Percentiles rank a stretch among this genome's conserved stretches.
Evolutionary conservation across 768 basidiomycete genomes (phyloP).

Genomic region (Naganishia antarctica): DNA sequence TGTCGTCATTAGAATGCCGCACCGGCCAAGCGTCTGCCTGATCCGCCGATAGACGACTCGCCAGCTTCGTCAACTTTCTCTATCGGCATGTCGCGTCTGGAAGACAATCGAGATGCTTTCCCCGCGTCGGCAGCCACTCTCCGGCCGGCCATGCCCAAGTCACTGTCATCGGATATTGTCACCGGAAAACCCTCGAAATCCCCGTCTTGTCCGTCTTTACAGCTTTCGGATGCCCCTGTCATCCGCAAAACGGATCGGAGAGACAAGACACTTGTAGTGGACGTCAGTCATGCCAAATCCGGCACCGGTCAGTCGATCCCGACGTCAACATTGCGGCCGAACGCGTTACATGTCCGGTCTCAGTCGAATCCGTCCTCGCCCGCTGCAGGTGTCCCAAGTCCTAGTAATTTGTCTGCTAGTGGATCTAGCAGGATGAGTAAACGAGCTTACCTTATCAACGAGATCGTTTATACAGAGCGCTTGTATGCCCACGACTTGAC

Average conservation of each 20-base stretch:
- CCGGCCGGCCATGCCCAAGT: background rate
- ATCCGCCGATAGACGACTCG: slow-evolving; percentile 12
- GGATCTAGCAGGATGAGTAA: slow-evolving; percentile 36
- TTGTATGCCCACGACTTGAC: slow-evolving; percentile 48
- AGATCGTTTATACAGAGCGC: slow-evolving; percentile 48
- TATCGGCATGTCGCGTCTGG: background rate
- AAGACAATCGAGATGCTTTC: background rate
- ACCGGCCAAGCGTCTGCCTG: slow-evolving; percentile 6
- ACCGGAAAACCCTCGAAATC: background rate
- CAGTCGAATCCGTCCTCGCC: slow-evolving; percentile 22
- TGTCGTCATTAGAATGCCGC: background rate
- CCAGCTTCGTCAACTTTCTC: slow-evolving; percentile 7
- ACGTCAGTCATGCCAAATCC: background rate
- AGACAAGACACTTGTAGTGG: background rate
- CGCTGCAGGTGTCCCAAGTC: background rate
- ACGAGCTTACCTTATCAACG: slow-evolving; percentile 47
- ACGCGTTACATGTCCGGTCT: background rate
- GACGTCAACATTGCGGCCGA: background rate
- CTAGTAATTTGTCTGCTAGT: background rate
- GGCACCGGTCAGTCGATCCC: background rate
- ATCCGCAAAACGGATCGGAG: background rate
- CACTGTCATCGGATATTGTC: background rate
- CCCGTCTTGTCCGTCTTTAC: background rate
- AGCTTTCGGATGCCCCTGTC: background rate
- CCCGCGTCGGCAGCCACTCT: background rate